These are phyloP conservation scores for Nissolia schottii DNA, from an alignment of 306 rosid species.

Conservation along the genomic window DNA sequence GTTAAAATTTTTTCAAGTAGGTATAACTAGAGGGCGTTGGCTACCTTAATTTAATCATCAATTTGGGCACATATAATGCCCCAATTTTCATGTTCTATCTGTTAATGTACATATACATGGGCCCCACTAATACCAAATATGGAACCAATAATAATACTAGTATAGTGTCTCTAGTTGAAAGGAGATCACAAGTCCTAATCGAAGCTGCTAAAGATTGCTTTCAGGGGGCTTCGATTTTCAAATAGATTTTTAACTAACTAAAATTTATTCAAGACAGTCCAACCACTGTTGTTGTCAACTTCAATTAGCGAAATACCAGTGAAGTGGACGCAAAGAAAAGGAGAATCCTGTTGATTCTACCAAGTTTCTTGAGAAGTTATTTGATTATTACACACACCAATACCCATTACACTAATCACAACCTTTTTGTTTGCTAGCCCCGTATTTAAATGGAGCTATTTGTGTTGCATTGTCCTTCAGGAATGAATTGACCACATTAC, in stretches of 20 bases:
- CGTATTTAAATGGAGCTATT: slow-evolving; percentile 37
- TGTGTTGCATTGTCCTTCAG: slow-evolving; percentile 5
- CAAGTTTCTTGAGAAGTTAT: slow-evolving; percentile 18
- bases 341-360: slow-evolving; percentile 35
- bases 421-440: background rate
- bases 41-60: slow-evolving; percentile 14
- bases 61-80: background rate
- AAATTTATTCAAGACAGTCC: slow-evolving; percentile 46
- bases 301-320: slow-evolving; percentile 79
- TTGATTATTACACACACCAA: slow-evolving; percentile 36
- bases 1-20: slow-evolving; percentile 6
- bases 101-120: background rate
- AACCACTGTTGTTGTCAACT: slow-evolving; percentile 70
- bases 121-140: background rate
- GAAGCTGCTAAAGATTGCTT: slow-evolving; percentile 14
- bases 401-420: slow-evolving; percentile 36
- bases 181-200: slow-evolving; percentile 50
- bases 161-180: slow-evolving; percentile 6
- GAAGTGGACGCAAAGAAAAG: slow-evolving; percentile 96
- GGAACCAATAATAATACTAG: slow-evolving; percentile 12
- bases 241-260: slow-evolving; percentile 44
- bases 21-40: slow-evolving; percentile 28
- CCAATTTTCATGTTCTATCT: background rate
- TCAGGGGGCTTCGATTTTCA: slow-evolving; percentile 20
- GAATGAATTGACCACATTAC: slow-evolving; percentile 7